Conservation (phyloP, 1,139 yeast genomes). For the Diutina neorugosa region DNA sequence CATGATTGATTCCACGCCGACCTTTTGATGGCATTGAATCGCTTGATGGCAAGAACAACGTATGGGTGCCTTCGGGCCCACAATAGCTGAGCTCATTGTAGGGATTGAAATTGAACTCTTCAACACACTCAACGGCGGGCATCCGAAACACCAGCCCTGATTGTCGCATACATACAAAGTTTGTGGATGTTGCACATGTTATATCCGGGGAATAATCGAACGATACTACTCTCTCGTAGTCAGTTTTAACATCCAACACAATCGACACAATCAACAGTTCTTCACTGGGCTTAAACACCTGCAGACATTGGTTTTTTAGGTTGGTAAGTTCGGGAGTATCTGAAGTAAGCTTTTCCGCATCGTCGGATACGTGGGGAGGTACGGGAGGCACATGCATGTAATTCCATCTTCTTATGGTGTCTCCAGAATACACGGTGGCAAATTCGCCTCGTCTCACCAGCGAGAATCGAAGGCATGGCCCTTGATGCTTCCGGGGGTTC, state of each 20-base stretch:
- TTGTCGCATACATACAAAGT: constrained; percentile 75
- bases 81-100: constrained; percentile 57
- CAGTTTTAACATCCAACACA: constrained; percentile 66
- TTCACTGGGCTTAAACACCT: constrained; percentile 23
- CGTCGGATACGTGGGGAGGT: neutral
- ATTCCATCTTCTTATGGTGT: constrained; percentile 71
- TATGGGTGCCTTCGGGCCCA: constrained; percentile 48
- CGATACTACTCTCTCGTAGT: constrained; percentile 70
- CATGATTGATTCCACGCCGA: neutral
- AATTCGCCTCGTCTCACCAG: constrained; percentile 60
- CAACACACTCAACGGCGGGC: constrained; percentile 62
- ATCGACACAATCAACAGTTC: constrained; percentile 64
- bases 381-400: constrained; percentile 47
- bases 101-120: constrained; percentile 54
- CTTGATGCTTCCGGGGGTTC: constrained; percentile 46
- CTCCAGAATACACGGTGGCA: constrained; percentile 71
- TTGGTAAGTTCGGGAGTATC: constrained; percentile 9
- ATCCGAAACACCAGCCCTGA: constrained; percentile 79
- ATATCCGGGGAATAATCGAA: constrained; percentile 68
- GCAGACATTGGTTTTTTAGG: constrained; percentile 23
- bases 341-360: constrained; percentile 1
- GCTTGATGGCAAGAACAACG: constrained; percentile 17
- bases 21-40: neutral
- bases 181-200: constrained; percentile 31
- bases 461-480: constrained; percentile 63